Conservation (phyloP, 495 filamentous ascomycete species). For the Gamarada debralockiae region DNA sequence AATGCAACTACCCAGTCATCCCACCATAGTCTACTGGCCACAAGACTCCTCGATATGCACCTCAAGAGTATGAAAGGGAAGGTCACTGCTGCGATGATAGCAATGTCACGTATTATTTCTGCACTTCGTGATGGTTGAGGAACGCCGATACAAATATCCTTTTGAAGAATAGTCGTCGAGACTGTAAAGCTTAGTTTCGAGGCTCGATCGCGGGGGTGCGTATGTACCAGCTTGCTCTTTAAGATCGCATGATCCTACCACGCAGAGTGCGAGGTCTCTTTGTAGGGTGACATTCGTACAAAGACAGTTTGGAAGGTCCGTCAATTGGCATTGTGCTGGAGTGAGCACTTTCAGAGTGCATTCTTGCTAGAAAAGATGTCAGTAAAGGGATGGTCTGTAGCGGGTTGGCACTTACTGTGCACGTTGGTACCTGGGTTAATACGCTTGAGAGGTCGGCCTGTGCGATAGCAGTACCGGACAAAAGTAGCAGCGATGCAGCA, state of each 20-base stretch:
- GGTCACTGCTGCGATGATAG: not conserved
- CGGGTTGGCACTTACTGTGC: no score
- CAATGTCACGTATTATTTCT: not conserved
- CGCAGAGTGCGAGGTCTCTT: slow-evolving; percentile 10
- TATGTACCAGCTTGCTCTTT: slow-evolving; percentile 14
- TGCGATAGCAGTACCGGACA: no score
- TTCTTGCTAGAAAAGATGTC: no score
- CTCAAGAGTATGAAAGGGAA: slow-evolving; percentile 3
- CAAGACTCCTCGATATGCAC: not conserved
- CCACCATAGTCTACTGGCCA: not conserved
- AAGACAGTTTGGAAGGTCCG: slow-evolving; percentile 12
- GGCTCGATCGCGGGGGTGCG: no score
- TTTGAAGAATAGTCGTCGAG: not conserved
- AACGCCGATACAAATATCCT: slow-evolving; percentile 2
- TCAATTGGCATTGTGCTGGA: not conserved
- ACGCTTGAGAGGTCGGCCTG: no score
- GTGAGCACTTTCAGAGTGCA: no score
- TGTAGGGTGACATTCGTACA: slow-evolving; percentile 14
- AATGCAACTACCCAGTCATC: slow-evolving; percentile 4
- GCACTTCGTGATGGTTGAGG: slow-evolving; percentile 2
- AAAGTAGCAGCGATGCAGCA: no score
- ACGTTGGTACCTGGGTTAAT: no score
- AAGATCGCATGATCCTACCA: slow-evolving; percentile 8
- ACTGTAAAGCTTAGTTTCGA: not conserved
- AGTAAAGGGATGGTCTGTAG: no score